phyloP scores from a whole-genome alignment of 306 rosid species.

The Quercus ilex region DNA sequence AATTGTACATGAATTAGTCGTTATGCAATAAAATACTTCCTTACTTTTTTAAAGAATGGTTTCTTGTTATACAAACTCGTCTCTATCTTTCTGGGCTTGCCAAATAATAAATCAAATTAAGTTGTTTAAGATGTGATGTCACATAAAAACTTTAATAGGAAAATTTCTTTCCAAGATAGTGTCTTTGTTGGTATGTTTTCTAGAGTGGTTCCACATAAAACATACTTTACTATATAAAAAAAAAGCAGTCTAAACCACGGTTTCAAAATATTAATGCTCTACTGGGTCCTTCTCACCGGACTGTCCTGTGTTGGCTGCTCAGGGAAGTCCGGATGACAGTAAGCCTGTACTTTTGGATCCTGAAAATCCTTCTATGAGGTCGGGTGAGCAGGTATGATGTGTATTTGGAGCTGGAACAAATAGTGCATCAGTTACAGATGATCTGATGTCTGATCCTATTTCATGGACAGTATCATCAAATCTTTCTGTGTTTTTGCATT shows the following conservation, averaged over 20 bases:
- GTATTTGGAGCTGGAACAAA: not conserved
- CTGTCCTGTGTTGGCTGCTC: conserved; percentile 4
- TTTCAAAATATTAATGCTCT: not conserved
- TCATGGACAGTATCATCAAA: not conserved
- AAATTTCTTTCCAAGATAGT: not conserved
- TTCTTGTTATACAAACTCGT: not conserved
- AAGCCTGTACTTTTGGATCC: conserved; percentile 42
- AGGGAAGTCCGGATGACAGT: conserved; percentile 50
- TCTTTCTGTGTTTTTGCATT: not conserved
- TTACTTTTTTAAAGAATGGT: no score
- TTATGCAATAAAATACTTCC: no score
- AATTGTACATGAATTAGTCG: no score
- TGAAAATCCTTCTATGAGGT: conserved; percentile 25
- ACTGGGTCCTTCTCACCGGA: not conserved
- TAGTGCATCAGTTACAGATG: not conserved
- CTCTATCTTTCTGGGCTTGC: not conserved
- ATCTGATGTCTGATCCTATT: not conserved
- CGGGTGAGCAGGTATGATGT: conserved; percentile 47
- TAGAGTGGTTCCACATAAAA: not conserved
- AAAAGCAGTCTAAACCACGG: not conserved
- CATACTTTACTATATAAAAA: not conserved
- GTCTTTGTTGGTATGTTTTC: not conserved
- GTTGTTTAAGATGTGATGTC: not conserved
- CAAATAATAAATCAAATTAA: no score
- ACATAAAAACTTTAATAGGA: not conserved